phyloP scores from a whole-genome alignment of 192 early-diverging fungal genomes.

The Hyaloraphidium curvatum region DNA sequence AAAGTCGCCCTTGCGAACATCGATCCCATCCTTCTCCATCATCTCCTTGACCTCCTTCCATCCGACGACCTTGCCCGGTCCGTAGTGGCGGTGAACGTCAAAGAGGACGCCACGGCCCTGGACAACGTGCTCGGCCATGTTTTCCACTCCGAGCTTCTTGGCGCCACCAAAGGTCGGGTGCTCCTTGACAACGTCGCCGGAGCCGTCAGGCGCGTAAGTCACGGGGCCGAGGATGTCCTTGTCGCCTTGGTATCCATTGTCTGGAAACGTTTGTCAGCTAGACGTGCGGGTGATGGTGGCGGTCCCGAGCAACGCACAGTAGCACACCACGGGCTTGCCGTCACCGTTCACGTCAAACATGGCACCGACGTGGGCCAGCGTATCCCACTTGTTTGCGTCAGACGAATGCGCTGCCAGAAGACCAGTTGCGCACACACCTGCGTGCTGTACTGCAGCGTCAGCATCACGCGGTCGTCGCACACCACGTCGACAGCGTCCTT shows the following conservation, averaged over 20 bases:
- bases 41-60: neutral
- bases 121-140: neutral
- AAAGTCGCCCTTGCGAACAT: neutral
- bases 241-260: neutral
- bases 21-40: neutral
- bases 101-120: neutral
- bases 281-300: no score
- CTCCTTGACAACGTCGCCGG: neutral
- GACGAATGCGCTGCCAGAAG: no score
- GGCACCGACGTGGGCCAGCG: neutral
- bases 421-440: no score
- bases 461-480: no score
- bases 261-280: neutral
- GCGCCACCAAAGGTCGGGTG: no score
- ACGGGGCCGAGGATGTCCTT: neutral
- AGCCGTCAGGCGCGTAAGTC: neutral
- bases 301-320: neutral
- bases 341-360: neutral
- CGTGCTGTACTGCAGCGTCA: no score
- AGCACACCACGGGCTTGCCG: neutral
- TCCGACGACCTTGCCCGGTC: neutral
- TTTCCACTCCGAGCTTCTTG: neutral
- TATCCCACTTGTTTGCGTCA: constrained; percentile 3
- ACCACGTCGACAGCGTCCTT: no score
- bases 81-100: neutral